Percentiles rank a stretch among this genome's conserved stretches.
phyloP scores from a whole-genome alignment of 208 protist genomes.

The Trypanosoma cruzi region DNA sequence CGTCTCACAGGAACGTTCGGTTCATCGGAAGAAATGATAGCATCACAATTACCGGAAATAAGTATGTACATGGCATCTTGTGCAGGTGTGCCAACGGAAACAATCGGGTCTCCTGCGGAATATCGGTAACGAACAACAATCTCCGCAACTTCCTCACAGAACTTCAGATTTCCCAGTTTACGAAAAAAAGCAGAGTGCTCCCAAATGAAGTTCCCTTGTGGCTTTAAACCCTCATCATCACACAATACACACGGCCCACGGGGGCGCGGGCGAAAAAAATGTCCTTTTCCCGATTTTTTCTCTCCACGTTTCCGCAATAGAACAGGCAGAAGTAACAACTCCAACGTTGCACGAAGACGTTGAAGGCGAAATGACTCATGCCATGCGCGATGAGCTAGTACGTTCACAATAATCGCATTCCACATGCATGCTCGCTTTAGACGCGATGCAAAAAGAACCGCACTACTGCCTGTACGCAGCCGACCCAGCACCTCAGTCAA shows the following conservation, averaged over 20 bases:
- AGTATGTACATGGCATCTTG: slow-evolving; percentile 80
- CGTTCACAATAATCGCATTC: slow-evolving; percentile 52
- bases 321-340: slow-evolving; percentile 64
- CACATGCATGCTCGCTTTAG: slow-evolving; percentile 87
- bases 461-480: slow-evolving; percentile 25
- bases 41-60: slow-evolving; percentile 75
- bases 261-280: not conserved
- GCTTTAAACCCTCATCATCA: slow-evolving; percentile 20
- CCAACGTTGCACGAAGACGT: slow-evolving; percentile 58
- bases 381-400: slow-evolving; percentile 42
- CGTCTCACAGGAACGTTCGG: slow-evolving; percentile 27
- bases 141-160: slow-evolving; percentile 70
- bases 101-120: slow-evolving; percentile 62
- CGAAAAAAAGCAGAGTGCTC: slow-evolving; percentile 62
- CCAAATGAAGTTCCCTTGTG: slow-evolving; percentile 56
- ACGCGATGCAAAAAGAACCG: slow-evolving; percentile 47
- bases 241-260: not conserved
- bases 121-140: slow-evolving; percentile 60
- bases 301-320: slow-evolving; percentile 53
- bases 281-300: slow-evolving; percentile 22
- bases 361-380: slow-evolving; percentile 42
- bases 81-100: slow-evolving; percentile 39
- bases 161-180: slow-evolving; percentile 45
- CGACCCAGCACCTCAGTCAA: not conserved
- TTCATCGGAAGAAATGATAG: slow-evolving; percentile 1